Conservation (phyloP, 495 filamentous ascomycete species). For the Penicillium flavigenum region DNA sequence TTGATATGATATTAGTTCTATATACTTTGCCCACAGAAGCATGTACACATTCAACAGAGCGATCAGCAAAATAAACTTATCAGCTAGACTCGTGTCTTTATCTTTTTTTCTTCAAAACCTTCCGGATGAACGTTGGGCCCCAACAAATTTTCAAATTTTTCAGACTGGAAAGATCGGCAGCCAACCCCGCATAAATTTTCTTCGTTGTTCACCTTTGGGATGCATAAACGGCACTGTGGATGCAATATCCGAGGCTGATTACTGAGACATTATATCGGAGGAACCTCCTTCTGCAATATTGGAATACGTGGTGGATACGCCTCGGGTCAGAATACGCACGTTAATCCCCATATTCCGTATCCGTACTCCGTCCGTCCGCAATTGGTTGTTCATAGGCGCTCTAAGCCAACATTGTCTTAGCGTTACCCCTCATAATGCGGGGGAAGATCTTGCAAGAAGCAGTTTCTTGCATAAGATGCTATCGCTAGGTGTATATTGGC, state of each 20-base stretch:
- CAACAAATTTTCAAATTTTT: background rate
- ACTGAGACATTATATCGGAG: background rate
- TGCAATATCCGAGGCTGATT: background rate
- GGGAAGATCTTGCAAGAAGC: background rate
- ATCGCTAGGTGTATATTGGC: background rate
- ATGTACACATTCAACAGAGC: too few species aligned
- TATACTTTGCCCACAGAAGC: background rate
- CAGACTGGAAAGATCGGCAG: background rate
- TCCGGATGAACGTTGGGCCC: background rate
- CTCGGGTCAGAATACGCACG: background rate
- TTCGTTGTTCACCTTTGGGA: background rate
- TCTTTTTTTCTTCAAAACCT: background rate
- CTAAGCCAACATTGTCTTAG: background rate
- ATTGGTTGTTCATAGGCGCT: background rate
- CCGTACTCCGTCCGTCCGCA: background rate
- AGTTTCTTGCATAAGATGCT: background rate
- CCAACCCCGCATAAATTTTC: background rate
- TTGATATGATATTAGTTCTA: background rate
- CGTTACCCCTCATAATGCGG: constrained; percentile 3
- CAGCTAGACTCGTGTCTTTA: background rate
- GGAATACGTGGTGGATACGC: background rate
- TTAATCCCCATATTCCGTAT: background rate
- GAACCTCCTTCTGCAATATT: background rate
- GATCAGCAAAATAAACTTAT: too few species aligned
- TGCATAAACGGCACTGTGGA: background rate